Evolutionary conservation across 2,329 filamentous ascomycete species (phyloP).

Genomic region (Colletotrichum falcatum): DNA sequence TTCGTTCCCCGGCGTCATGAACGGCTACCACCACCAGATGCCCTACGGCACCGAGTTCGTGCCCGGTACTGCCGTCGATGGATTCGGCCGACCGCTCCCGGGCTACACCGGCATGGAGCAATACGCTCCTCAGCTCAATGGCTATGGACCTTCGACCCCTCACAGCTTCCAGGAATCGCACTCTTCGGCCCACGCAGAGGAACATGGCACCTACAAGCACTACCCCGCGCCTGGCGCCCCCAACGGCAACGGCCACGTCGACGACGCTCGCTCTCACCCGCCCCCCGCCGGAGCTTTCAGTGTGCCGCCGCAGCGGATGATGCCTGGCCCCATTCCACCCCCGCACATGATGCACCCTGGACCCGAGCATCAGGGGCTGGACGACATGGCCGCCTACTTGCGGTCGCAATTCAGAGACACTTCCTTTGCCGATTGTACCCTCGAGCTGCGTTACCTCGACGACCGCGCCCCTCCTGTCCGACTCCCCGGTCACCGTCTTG

Average conservation of each 20-base stretch:
- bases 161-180: conserved; percentile 74
- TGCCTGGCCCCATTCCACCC: conserved; percentile 47
- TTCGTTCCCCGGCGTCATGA: conserved; percentile 48
- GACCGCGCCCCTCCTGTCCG: conserved; percentile 53
- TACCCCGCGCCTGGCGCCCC: conserved; percentile 54
- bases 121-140: conserved; percentile 49
- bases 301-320: conserved; percentile 47
- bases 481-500: conserved; percentile 66
- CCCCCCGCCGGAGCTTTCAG: conserved; percentile 26
- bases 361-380: conserved; percentile 43
- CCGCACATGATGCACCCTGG: conserved; percentile 42
- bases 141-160: conserved; percentile 66
- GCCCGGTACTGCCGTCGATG: conserved; percentile 51
- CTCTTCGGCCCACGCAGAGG: conserved; percentile 63
- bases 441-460: conserved; percentile 60
- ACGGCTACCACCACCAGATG: conserved; percentile 54
- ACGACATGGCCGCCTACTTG: conserved; percentile 55
- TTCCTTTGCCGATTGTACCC: conserved; percentile 57
- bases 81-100: conserved; percentile 53
- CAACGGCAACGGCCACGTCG: conserved; percentile 50
- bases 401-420: conserved; percentile 54
- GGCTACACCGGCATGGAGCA: conserved; percentile 50
- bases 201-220: conserved; percentile 56
- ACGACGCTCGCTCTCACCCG: conserved; percentile 46
- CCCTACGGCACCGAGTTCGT: conserved; percentile 52